A percentile compares a stretch with the other conserved stretches of the same genome.
phyloP scores from a whole-genome alignment of 1,139 yeast genomes.

The Candida mesenterica region DNA sequence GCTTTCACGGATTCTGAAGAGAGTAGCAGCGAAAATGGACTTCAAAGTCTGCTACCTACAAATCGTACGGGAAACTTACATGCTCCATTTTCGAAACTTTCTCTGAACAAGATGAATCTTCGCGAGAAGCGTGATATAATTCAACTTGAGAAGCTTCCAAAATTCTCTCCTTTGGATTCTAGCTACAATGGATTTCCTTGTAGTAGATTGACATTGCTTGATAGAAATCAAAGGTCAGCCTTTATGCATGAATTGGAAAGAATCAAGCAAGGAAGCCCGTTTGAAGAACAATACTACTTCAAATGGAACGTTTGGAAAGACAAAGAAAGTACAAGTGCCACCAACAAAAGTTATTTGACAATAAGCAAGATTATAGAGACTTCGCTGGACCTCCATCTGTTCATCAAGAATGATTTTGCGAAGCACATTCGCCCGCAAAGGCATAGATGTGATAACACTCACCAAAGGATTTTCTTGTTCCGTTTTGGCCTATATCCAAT shows the following conservation, averaged over 20 bases:
- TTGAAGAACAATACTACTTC: slow-evolving; percentile 9
- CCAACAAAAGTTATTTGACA: background rate
- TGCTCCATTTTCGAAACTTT: no score
- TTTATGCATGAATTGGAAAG: slow-evolving; percentile 5
- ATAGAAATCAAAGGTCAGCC: slow-evolving; percentile 10
- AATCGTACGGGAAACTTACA: no score
- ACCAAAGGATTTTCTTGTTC: slow-evolving; percentile 8
- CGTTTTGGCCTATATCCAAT: slow-evolving; percentile 13
- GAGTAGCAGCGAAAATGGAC: background rate
- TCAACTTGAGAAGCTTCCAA: no score
- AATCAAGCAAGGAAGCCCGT: slow-evolving; percentile 1
- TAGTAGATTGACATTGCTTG: slow-evolving; percentile 8
- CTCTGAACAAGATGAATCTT: no score
- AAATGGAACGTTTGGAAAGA: slow-evolving; percentile 13
- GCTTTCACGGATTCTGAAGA: background rate
- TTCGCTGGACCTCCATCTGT: slow-evolving; percentile 6
- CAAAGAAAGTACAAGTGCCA: background rate
- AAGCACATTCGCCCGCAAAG: background rate
- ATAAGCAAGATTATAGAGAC: slow-evolving; percentile 8
- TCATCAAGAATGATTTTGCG: slow-evolving; percentile 4
- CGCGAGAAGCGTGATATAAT: background rate
- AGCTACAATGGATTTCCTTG: slow-evolving; percentile 6
- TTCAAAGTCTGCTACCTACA: no score
- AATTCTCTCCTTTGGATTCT: no score
- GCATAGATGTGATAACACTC: background rate